A percentile compares a stretch with the other conserved stretches of the same genome.
These are phyloP conservation scores for Syncephalastrum racemosum DNA, from an alignment of 371 early-diverging fungal species.

Conservation along the genomic window DNA sequence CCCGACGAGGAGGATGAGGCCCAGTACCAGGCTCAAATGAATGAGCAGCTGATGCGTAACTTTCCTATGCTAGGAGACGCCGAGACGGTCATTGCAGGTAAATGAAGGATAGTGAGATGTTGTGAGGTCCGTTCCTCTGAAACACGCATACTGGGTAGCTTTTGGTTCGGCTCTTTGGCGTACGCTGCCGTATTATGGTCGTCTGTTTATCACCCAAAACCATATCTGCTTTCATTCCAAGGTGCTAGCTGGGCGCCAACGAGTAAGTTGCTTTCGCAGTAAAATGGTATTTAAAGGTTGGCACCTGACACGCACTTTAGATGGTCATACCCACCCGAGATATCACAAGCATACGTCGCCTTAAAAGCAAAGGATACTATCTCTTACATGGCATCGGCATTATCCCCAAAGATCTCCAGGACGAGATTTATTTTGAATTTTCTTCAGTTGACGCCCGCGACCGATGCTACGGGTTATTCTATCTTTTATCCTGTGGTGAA, in stretches of 20 bases:
- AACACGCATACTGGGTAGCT: slow-evolving; percentile 16
- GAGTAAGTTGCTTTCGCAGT: slow-evolving; percentile 25
- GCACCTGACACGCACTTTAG: slow-evolving; percentile 4
- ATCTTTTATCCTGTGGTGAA: slow-evolving; percentile 8
- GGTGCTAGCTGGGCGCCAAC: slow-evolving; percentile 54
- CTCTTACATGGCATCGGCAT: slow-evolving; percentile 32
- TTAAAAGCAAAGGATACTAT: slow-evolving; percentile 33
- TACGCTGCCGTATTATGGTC: slow-evolving; percentile 59
- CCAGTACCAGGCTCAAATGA: slow-evolving; percentile 16
- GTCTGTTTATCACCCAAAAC: slow-evolving; percentile 59
- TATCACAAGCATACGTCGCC: slow-evolving; percentile 27
- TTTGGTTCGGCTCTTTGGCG: slow-evolving; percentile 38
- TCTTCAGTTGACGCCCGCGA: slow-evolving; percentile 29
- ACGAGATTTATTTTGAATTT: slow-evolving; percentile 47
- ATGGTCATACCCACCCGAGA: slow-evolving; percentile 41
- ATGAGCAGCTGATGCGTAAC: slow-evolving; percentile 41
- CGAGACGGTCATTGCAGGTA: slow-evolving; percentile 55
- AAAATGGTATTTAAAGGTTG: neutral
- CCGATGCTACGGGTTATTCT: slow-evolving; percentile 25
- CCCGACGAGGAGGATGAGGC: slow-evolving; percentile 15
- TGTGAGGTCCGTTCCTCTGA: neutral
- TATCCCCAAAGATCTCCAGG: slow-evolving; percentile 29
- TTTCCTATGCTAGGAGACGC: slow-evolving; percentile 57
- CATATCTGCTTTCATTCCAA: slow-evolving; percentile 67
- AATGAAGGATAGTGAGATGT: neutral